phyloP scores from a whole-genome alignment of 2,329 filamentous ascomycete genomes.

The Alternaria rosae region DNA sequence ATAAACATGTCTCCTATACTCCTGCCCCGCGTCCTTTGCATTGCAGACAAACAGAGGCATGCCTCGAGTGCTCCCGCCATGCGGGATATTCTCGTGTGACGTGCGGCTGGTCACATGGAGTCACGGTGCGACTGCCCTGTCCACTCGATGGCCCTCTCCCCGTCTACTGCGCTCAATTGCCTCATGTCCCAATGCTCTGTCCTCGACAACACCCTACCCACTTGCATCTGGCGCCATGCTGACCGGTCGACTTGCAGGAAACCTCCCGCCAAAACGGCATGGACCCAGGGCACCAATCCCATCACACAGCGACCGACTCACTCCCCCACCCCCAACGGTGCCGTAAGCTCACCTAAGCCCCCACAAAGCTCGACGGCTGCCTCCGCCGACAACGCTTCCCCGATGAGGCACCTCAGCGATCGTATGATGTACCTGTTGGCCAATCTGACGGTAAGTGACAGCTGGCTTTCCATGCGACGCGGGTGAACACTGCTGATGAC shows the following conservation, averaged over 20 bases:
- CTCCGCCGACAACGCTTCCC: conserved; percentile 59
- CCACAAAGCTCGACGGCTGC: conserved; percentile 46
- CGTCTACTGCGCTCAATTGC: conserved; percentile 9
- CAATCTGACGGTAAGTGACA: conserved; percentile 63
- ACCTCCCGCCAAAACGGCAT: conserved; percentile 64
- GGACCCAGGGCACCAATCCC: conserved; percentile 67
- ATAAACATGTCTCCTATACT: not conserved
- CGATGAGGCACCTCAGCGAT: conserved; percentile 67
- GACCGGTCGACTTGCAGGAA: conserved; percentile 50
- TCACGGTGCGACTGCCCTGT: conserved; percentile 39
- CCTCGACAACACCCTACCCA: conserved; percentile 7
- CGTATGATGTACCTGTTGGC: conserved; percentile 66
- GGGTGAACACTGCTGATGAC: conserved; percentile 18
- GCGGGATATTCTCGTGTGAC: conserved; percentile 40
- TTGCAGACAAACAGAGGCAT: conserved; percentile 16
- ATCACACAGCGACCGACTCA: conserved; percentile 64
- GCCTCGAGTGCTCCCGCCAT: conserved; percentile 24
- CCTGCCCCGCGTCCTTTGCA: not conserved
- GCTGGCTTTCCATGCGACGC: not conserved
- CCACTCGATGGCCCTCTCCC: conserved; percentile 15
- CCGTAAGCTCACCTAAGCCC: conserved; percentile 52
- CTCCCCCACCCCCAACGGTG: conserved; percentile 62
- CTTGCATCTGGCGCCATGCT: conserved; percentile 32
- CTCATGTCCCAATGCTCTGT: conserved; percentile 7
- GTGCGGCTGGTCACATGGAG: conserved; percentile 43